These are phyloP conservation scores for Paspalum notatum DNA, from an alignment of 176 grass and related monocot species.

Conservation along the genomic window DNA sequence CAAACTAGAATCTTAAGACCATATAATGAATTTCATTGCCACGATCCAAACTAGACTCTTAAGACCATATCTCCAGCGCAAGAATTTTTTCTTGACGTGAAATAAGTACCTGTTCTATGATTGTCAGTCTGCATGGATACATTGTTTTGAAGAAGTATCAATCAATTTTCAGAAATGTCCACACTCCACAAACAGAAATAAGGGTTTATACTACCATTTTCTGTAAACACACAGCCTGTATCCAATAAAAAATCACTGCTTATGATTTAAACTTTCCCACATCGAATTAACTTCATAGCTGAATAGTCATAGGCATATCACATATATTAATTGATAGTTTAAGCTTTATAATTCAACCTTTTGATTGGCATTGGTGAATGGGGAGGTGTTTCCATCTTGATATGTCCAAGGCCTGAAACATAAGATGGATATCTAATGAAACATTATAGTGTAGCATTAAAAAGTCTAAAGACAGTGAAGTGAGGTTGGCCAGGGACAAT, in stretches of 20 bases:
- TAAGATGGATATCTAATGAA: constrained; percentile 25
- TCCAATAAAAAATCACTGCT: not conserved
- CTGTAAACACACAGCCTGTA: not conserved
- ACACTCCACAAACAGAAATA: constrained; percentile 17
- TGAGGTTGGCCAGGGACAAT: constrained; percentile 31
- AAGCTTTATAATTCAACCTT: constrained; percentile 47
- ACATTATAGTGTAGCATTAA: constrained; percentile 10
- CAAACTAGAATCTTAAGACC: not conserved
- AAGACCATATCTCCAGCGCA: constrained; percentile 11
- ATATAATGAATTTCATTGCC: not conserved
- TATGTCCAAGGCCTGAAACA: constrained; percentile 69
- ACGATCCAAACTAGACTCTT: not conserved
- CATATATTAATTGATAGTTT: not conserved
- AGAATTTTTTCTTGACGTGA: not conserved
- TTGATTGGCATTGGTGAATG: constrained; percentile 55
- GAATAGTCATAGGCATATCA: not conserved
- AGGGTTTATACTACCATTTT: constrained; percentile 12
- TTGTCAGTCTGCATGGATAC: not conserved
- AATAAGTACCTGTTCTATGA: not conserved
- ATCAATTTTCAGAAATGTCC: constrained; percentile 18
- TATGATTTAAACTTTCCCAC: constrained; percentile 19
- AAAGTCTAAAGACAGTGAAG: constrained; percentile 2
- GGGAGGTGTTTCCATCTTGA: constrained; percentile 75
- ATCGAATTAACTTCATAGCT: constrained; percentile 4
- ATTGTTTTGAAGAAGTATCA: constrained; percentile 19